phyloP scores from a whole-genome alignment of 371 early-diverging fungal genomes.

The Rhizopus microsporus region DNA sequence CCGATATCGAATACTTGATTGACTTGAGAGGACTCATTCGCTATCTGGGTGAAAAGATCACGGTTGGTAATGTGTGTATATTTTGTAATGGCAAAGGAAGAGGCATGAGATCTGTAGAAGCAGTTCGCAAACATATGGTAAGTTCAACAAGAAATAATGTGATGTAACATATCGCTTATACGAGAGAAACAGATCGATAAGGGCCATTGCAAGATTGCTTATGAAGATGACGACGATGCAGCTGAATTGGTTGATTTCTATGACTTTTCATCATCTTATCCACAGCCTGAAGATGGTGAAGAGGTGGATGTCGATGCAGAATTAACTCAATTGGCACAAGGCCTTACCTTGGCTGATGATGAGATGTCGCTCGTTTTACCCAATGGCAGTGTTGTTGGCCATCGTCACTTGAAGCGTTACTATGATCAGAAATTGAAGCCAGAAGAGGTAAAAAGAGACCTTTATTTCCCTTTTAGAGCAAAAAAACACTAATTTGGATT shows the following conservation, averaged over 20 bases:
- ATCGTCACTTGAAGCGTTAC: conserved; percentile 79
- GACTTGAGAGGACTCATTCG: conserved; percentile 86
- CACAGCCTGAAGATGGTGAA: conserved; percentile 47
- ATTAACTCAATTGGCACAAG: conserved; percentile 34
- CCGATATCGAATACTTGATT: conserved; percentile 91
- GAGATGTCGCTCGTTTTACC: conserved; percentile 86
- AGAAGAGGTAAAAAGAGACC: conserved; percentile 47
- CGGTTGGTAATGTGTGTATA: conserved; percentile 86
- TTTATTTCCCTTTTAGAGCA: too few relatives aligned
- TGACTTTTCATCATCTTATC: conserved; percentile 69
- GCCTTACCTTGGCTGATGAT: conserved; percentile 60
- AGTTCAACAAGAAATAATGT: conserved; percentile 8
- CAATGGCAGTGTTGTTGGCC: conserved; percentile 80
- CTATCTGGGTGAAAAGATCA: conserved; percentile 93
- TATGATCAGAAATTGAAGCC: conserved; percentile 85
- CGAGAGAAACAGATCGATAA: conserved; percentile 65
- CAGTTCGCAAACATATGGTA: conserved; percentile 94
- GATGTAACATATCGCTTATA: neutral
- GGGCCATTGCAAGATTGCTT: conserved; percentile 93
- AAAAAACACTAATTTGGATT: conserved; percentile 1
- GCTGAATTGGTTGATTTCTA: conserved; percentile 93
- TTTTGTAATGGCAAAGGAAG: conserved; percentile 94
- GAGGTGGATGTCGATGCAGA: conserved; percentile 61
- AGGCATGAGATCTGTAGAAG: conserved; percentile 81
- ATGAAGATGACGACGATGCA: conserved; percentile 88